These are phyloP conservation scores for Guadua angustifolia DNA, from an alignment of 176 grass and related monocot genomes.

Conservation along the genomic window DNA sequence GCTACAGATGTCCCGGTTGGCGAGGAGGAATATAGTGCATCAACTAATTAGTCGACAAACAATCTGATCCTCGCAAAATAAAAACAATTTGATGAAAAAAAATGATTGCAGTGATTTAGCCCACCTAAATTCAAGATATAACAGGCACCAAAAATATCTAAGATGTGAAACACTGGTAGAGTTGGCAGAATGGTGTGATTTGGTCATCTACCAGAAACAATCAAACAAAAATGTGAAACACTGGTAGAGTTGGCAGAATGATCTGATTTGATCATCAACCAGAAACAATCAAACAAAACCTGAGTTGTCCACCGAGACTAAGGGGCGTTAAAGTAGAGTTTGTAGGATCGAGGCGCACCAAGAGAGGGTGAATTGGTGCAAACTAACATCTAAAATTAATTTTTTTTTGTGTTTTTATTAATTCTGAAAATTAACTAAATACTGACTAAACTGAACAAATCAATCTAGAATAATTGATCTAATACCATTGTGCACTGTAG, in stretches of 20 bases:
- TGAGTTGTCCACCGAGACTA: not conserved
- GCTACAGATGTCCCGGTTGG: not conserved
- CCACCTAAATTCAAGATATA: not conserved
- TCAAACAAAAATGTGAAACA: not conserved
- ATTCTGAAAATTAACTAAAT: too few species aligned
- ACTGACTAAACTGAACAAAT: too few species aligned
- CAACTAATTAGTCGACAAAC: not conserved
- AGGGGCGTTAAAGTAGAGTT: not conserved
- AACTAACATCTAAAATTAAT: too few species aligned
- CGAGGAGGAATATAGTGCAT: not conserved
- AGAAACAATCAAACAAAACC: not conserved
- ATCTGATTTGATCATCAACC: not conserved
- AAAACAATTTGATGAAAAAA: not conserved
- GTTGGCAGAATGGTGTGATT: too few species aligned
- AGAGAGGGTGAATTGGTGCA: too few species aligned
- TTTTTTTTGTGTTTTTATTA: too few species aligned
- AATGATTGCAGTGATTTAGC: not conserved
- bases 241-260: not conserved
- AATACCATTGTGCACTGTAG: too few species aligned
- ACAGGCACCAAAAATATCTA: slow-evolving; percentile 1
- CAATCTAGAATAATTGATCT: too few species aligned
- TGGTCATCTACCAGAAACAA: too few species aligned
- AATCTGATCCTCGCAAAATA: not conserved
- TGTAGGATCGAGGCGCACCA: too few species aligned
- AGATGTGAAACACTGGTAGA: not conserved